A percentile compares a stretch with the other conserved stretches of the same genome.
Conservation (phyloP, 352 stramenopile species). For the Globisporangium barbulae region DNA sequence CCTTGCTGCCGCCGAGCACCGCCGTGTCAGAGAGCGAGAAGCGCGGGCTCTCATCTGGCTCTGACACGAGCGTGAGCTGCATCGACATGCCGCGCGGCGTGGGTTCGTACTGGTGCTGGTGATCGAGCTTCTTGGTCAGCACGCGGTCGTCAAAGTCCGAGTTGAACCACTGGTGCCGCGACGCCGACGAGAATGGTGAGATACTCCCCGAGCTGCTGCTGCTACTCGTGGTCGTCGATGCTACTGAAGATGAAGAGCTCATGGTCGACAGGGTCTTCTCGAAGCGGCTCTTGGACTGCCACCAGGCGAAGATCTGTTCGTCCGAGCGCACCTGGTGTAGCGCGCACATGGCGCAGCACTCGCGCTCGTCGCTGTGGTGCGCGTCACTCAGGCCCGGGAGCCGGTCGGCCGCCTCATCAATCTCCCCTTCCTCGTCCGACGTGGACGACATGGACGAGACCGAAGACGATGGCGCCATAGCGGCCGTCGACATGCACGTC, state of each 20-base stretch:
- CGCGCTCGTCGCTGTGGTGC: conserved; percentile 2
- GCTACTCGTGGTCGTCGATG: not conserved
- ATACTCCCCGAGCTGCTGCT: not conserved
- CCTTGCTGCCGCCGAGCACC: not conserved
- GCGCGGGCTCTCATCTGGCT: not conserved
- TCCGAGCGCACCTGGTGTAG: conserved; percentile 11
- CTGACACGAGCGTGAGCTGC: conserved; percentile 4
- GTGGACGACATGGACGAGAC: conserved; percentile 1
- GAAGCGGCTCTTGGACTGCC: conserved; percentile 11
- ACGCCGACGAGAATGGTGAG: not conserved
- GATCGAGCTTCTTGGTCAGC: not conserved
- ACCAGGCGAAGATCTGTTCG: conserved; percentile 10
- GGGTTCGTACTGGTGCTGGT: not conserved
- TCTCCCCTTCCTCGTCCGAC: conserved; percentile 4
- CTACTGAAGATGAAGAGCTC: not conserved
- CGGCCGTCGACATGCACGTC: conserved; percentile 6
- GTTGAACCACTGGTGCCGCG: not conserved
- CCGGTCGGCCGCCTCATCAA: not conserved
- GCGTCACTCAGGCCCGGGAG: not conserved
- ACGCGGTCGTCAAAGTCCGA: not conserved
- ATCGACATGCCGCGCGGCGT: conserved; percentile 1
- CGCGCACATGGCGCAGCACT: conserved; percentile 13
- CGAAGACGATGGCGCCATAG: not conserved
- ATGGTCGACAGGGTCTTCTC: not conserved
- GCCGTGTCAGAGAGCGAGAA: conserved; percentile 2